phyloP scores from a whole-genome alignment of 176 grass and related monocot genomes.

The Aechmea fasciata region DNA sequence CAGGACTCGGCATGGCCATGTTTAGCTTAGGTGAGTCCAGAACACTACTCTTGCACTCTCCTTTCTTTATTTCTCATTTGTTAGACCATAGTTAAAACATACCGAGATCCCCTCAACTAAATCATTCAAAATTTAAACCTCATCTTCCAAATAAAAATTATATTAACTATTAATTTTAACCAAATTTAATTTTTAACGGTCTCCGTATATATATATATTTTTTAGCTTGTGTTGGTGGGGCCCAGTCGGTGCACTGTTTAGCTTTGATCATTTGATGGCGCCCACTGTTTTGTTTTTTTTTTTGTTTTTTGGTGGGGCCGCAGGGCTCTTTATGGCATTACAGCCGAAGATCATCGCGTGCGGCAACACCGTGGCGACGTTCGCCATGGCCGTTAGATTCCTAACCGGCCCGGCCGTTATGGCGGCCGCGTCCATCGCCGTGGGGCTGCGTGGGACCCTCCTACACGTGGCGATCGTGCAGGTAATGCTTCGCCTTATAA shows the following conservation, averaged over 20 bases:
- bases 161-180: too few relatives aligned
- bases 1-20: slow-evolving; percentile 97
- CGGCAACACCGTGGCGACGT: slow-evolving; percentile 41
- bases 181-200: too few relatives aligned
- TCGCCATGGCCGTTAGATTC: slow-evolving; percentile 76
- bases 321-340: slow-evolving; percentile 95
- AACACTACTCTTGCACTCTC: slow-evolving; percentile 19
- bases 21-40: slow-evolving; percentile 71
- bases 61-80: too few relatives aligned
- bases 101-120: too few relatives aligned
- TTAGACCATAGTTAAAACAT: too few relatives aligned
- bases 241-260: neutral
- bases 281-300: neutral
- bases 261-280: too few relatives aligned
- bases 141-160: too few relatives aligned
- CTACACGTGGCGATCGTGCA: slow-evolving; percentile 76
- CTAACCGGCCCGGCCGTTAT: slow-evolving; percentile 58
- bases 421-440: slow-evolving; percentile 52
- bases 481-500: slow-evolving; percentile 19
- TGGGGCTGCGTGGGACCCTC: slow-evolving; percentile 55
- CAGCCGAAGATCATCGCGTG: slow-evolving; percentile 79
- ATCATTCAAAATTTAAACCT: too few relatives aligned
- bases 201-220: too few relatives aligned
- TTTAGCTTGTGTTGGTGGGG: neutral
- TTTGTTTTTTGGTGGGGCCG: neutral